phyloP scores from a whole-genome alignment of 768 basidiomycete species.

The Boletus bicolor region DNA sequence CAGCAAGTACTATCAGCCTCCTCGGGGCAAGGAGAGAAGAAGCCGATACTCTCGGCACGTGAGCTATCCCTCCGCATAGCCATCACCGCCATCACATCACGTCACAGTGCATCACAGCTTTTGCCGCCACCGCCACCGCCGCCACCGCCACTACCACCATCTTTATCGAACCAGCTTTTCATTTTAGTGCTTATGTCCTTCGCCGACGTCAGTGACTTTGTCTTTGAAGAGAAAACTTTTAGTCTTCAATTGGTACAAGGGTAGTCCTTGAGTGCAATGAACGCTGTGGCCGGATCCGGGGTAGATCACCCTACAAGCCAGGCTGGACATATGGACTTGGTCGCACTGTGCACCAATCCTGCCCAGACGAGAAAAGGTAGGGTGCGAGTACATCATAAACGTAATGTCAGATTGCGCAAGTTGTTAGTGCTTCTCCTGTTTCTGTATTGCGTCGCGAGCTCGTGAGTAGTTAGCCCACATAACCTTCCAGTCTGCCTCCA shows the following conservation, averaged over 20 bases:
- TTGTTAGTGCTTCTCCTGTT: conserved; percentile 2
- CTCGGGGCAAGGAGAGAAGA: not conserved
- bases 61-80: not conserved
- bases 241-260: not conserved
- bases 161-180: too few species aligned
- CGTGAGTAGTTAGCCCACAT: conserved; percentile 62
- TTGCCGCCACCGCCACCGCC: too few species aligned
- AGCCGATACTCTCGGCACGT: conserved; percentile 15
- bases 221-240: too few species aligned
- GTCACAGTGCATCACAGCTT: too few species aligned
- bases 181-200: too few species aligned
- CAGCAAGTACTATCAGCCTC: not conserved
- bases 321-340: not conserved
- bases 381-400: not conserved
- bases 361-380: not conserved
- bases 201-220: too few species aligned
- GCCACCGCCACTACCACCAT: too few species aligned
- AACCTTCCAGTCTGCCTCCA: conserved; percentile 59
- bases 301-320: not conserved
- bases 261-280: not conserved
- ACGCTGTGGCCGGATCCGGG: not conserved
- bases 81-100: too few species aligned
- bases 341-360: not conserved
- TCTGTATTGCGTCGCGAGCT: conserved; percentile 32
- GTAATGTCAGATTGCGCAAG: not conserved